These are phyloP conservation scores for Citrus hindsii DNA, from an alignment of 345 rosid genomes.

Conservation along the genomic window DNA sequence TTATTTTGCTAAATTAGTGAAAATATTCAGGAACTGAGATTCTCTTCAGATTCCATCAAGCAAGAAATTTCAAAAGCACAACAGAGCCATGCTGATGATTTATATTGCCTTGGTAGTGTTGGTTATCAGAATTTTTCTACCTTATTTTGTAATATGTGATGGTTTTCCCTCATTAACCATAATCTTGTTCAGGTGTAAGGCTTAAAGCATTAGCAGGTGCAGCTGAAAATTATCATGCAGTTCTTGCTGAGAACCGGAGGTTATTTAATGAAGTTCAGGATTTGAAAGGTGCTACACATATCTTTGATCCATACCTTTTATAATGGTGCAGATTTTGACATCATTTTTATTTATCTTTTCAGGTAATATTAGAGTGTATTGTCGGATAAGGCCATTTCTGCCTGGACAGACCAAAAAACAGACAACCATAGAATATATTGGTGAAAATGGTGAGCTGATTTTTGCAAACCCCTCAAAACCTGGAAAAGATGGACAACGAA, in stretches of 20 bases:
- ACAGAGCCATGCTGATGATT: constrained; percentile 48
- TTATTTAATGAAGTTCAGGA: constrained; percentile 92
- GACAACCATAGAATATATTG: constrained; percentile 53
- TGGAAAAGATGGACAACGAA: constrained; percentile 67
- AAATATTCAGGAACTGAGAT: constrained; percentile 56
- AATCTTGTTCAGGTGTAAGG: constrained; percentile 45
- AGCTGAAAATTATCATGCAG: constrained; percentile 62
- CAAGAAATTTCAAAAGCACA: constrained; percentile 52
- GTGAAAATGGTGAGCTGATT: constrained; percentile 79
- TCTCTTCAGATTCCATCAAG: constrained; percentile 55
- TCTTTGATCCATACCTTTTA: neutral
- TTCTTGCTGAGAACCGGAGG: constrained; percentile 77
- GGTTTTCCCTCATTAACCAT: constrained; percentile 2
- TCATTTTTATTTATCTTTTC: constrained; percentile 14
- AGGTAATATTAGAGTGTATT: constrained; percentile 94
- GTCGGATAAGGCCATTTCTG: constrained; percentile 78
- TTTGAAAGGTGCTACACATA: constrained; percentile 56
- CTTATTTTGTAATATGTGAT: neutral
- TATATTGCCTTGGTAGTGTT: constrained; percentile 52
- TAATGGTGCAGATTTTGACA: neutral
- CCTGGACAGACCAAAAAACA: constrained; percentile 53
- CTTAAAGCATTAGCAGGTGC: constrained; percentile 51
- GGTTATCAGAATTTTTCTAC: neutral
- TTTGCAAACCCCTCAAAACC: constrained; percentile 68
- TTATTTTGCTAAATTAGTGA: constrained; percentile 11